Evolutionary conservation across 179 eudicot species (phyloP).

Genomic region (Nepenthes alata): DNA sequence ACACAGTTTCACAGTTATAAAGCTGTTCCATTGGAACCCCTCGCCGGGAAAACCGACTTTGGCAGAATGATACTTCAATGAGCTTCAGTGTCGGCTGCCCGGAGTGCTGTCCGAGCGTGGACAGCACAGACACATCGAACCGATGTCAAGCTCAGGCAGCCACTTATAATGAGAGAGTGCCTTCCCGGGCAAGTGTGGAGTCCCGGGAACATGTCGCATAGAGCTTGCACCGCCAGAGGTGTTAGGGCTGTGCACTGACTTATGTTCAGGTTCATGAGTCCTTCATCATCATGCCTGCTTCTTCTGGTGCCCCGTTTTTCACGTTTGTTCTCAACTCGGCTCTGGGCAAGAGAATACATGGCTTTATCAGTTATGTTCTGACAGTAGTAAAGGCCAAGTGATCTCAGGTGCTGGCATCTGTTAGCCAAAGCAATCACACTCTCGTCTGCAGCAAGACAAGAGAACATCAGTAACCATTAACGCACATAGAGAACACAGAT

Average conservation of each 20-base stretch:
- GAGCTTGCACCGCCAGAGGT: slow-evolving; percentile 83
- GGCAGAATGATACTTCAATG: slow-evolving; percentile 19
- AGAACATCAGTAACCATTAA: too few relatives aligned
- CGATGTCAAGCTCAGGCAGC: slow-evolving; percentile 69
- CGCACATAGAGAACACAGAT: too few relatives aligned
- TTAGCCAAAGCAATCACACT: slow-evolving; percentile 82
- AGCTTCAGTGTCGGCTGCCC: slow-evolving; percentile 26
- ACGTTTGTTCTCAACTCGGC: slow-evolving; percentile 49
- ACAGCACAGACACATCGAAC: slow-evolving; percentile 79
- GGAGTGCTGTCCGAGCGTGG: slow-evolving; percentile 42
- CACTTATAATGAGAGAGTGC: slow-evolving; percentile 85
- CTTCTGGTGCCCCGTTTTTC: slow-evolving; percentile 40
- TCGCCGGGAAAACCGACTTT: too few relatives aligned
- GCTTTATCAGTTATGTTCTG: slow-evolving; percentile 90
- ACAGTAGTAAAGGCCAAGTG: slow-evolving; percentile 83
- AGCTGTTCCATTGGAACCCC: too few relatives aligned
- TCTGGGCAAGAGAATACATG: slow-evolving; percentile 81
- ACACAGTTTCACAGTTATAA: too few relatives aligned
- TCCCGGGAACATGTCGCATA: slow-evolving; percentile 72
- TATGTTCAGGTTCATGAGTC: slow-evolving; percentile 75
- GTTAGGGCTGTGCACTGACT: slow-evolving; percentile 93
- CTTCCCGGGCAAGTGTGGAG: slow-evolving; percentile 82
- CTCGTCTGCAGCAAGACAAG: slow-evolving; percentile 38
- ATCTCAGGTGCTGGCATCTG: slow-evolving; percentile 58
- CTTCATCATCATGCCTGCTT: slow-evolving; percentile 46